These are phyloP conservation scores for Pseudogymnoascus sp. DNA, from an alignment of 2,329 filamentous ascomycete genomes.

Conservation along the genomic window DNA sequence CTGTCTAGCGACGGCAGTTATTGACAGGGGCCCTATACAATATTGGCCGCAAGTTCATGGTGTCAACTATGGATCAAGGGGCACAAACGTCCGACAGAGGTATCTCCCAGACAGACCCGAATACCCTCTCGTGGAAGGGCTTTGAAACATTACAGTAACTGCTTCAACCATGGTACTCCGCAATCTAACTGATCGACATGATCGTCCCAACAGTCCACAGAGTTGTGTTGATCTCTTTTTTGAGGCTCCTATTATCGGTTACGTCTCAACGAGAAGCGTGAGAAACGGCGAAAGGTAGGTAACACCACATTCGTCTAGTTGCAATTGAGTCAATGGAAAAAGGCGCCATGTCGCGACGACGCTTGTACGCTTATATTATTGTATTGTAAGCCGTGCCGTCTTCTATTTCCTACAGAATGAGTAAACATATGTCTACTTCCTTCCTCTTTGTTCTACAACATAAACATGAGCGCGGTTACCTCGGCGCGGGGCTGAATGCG, in stretches of 20 bases:
- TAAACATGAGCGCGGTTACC: background rate
- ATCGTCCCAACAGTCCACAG: background rate
- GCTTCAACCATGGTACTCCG: background rate
- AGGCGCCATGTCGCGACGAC: background rate
- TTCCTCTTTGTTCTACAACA: background rate
- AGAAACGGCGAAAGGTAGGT: background rate
- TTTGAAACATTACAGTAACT: background rate
- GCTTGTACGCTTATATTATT: background rate
- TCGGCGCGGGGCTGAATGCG: background rate
- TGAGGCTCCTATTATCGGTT: background rate
- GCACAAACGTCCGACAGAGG: background rate
- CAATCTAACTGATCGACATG: background rate
- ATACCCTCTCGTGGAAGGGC: background rate
- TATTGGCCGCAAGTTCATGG: background rate
- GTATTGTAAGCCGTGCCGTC: background rate
- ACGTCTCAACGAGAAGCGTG: background rate
- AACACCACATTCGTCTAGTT: background rate
- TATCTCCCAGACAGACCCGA: background rate
- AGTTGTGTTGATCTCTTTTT: background rate
- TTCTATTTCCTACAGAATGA: background rate
- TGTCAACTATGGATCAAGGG: background rate
- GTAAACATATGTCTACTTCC: background rate
- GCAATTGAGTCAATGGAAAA: background rate
- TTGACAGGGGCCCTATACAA: conserved; percentile 4
- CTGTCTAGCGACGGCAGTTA: background rate